These are phyloP conservation scores for Melanogaster broomeanus DNA, from an alignment of 768 basidiomycete species.

Conservation along the genomic window DNA sequence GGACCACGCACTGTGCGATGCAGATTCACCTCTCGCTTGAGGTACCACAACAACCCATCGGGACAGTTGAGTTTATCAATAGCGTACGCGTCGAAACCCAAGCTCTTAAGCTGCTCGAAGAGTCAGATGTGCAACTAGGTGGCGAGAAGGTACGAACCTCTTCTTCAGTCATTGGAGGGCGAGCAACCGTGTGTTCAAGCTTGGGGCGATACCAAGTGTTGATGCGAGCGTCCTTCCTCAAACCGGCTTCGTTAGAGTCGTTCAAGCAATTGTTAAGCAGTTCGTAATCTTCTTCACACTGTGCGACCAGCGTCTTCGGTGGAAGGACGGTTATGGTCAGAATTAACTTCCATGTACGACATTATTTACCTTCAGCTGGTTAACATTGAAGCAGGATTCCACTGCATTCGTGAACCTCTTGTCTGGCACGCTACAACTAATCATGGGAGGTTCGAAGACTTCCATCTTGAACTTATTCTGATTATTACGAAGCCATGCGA, in stretches of 20 bases:
- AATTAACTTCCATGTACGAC: not conserved
- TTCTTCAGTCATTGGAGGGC: constrained; percentile 59
- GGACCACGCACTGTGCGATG: constrained; percentile 66
- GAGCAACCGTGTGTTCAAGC: constrained; percentile 34
- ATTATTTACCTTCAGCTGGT: constrained; percentile 61
- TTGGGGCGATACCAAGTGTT: constrained; percentile 67
- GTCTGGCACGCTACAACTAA: constrained; percentile 72
- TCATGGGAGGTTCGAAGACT: constrained; percentile 83
- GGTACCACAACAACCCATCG: constrained; percentile 68
- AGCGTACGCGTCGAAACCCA: constrained; percentile 83
- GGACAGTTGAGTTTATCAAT: constrained; percentile 82
- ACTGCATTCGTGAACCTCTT: constrained; percentile 62
- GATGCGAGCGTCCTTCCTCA: constrained; percentile 53
- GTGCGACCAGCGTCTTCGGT: constrained; percentile 79
- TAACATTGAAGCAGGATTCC: constrained; percentile 65
- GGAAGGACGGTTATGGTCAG: not conserved
- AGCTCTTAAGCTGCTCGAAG: constrained; percentile 47
- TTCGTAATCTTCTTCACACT: constrained; percentile 80
- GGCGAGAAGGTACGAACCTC: constrained; percentile 46
- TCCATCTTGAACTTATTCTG: constrained; percentile 69
- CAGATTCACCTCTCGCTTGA: constrained; percentile 61
- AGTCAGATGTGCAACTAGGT: not conserved
- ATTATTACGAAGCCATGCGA: constrained; percentile 74
- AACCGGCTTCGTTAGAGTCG: constrained; percentile 53
- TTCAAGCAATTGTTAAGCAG: constrained; percentile 67